These are phyloP conservation scores for Cladophialophora psammophila DNA, from an alignment of 2,329 filamentous ascomycete genomes.

Conservation along the genomic window DNA sequence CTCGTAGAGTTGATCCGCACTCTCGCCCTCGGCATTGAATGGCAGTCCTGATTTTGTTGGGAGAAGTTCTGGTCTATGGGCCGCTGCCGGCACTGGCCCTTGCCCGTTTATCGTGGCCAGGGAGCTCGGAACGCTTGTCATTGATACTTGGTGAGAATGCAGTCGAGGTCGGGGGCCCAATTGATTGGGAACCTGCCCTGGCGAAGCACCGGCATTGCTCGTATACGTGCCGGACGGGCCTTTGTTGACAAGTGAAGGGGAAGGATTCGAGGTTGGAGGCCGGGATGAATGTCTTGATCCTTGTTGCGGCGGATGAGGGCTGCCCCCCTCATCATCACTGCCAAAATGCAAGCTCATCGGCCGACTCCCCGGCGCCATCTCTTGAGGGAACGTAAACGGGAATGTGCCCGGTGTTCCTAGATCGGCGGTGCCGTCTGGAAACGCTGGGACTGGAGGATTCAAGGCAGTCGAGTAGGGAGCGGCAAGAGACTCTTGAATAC, in stretches of 20 bases:
- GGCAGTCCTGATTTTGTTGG: slow-evolving; percentile 28
- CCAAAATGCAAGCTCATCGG: slow-evolving; percentile 41
- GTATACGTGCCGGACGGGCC: slow-evolving; percentile 28
- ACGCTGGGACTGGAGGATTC: slow-evolving; percentile 37
- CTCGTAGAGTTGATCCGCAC: slow-evolving; percentile 84
- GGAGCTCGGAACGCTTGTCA: slow-evolving; percentile 31
- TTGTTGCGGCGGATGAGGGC: slow-evolving; percentile 35
- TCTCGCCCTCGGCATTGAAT: slow-evolving; percentile 31
- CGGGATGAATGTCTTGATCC: slow-evolving; percentile 36
- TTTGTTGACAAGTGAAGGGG: slow-evolving; percentile 38
- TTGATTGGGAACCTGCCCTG: slow-evolving; percentile 25
- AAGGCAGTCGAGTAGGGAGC: slow-evolving; percentile 36
- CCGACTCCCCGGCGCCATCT: slow-evolving; percentile 30
- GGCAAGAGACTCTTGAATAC: slow-evolving; percentile 35
- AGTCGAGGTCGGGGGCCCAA: slow-evolving; percentile 26
- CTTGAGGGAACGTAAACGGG: slow-evolving; percentile 39
- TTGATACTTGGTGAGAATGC: slow-evolving; percentile 34
- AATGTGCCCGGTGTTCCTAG: slow-evolving; percentile 32
- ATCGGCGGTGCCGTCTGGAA: slow-evolving; percentile 37
- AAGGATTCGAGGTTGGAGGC: slow-evolving; percentile 42
- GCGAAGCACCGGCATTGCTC: slow-evolving; percentile 23
- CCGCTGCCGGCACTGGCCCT: slow-evolving; percentile 4
- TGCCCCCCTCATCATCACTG: slow-evolving; percentile 41
- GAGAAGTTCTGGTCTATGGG: slow-evolving; percentile 30
- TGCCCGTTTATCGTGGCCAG: slow-evolving; percentile 18